Conservation (phyloP, 169 alveolate species). For the Eimeria maxima region DNA sequence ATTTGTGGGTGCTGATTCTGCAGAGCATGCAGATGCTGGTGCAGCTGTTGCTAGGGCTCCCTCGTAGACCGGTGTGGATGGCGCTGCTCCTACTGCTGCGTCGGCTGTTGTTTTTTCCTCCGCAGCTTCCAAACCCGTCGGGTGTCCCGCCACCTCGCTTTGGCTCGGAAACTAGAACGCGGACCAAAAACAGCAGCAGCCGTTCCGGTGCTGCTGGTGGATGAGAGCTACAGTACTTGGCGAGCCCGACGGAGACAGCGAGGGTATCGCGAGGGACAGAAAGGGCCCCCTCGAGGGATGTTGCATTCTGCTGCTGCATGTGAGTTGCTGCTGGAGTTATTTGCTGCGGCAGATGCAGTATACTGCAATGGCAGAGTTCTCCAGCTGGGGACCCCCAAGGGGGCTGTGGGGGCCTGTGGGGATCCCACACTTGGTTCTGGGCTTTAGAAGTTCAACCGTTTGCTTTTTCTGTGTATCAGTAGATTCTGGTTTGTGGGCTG, state of each 20-base stretch:
- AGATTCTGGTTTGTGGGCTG: no score
- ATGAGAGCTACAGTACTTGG: slow-evolving; percentile 56
- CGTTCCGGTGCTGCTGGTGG: neutral
- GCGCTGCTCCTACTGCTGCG: slow-evolving; percentile 31
- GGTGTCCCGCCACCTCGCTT: slow-evolving; percentile 19
- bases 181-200: neutral
- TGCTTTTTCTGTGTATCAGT: no score
- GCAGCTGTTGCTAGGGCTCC: neutral
- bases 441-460: no score
- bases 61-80: neutral
- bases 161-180: neutral
- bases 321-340: neutral
- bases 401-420: no score
- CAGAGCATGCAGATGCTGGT: neutral
- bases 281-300: neutral
- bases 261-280: neutral
- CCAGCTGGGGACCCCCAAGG: neutral
- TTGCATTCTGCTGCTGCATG: slow-evolving; percentile 22
- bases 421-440: no score
- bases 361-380: neutral
- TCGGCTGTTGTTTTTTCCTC: neutral
- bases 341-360: neutral
- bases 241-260: neutral
- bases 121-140: slow-evolving; percentile 30
- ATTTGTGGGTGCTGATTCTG: neutral